A percentile compares a stretch with the other conserved stretches of the same genome.
Evolutionary conservation across 305 asterid genomes (phyloP).

Genomic region (Fraxinus dipetala): DNA sequence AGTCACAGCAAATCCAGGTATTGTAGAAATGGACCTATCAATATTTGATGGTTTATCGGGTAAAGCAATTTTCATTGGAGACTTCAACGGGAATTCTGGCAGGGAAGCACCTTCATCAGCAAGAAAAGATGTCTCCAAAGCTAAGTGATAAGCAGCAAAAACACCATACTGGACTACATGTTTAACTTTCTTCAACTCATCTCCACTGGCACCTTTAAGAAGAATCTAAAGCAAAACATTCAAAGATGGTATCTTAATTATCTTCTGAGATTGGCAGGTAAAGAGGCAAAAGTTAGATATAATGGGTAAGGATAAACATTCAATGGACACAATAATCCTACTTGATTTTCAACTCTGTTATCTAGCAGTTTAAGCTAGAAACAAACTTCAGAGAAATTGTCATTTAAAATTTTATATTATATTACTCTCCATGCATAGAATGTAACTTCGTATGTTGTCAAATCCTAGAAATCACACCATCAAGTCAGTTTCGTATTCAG

Average conservation of each 20-base stretch:
- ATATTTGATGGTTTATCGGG: constrained; percentile 58
- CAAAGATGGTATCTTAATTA: constrained; percentile 12
- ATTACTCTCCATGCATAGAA: background rate
- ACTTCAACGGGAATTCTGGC: constrained; percentile 63
- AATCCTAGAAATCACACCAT: background rate
- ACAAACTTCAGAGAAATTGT: background rate
- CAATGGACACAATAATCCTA: background rate
- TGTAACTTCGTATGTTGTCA: background rate
- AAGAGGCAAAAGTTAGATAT: background rate
- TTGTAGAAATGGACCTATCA: constrained; percentile 63
- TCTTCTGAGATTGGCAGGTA: constrained; percentile 1
- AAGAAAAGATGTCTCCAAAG: constrained; percentile 80
- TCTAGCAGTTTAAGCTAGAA: background rate
- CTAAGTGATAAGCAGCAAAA: constrained; percentile 87
- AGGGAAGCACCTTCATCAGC: constrained; percentile 90
- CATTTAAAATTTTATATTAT: background rate
- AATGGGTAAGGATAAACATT: background rate
- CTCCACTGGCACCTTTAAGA: constrained; percentile 83
- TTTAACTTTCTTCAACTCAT: constrained; percentile 73
- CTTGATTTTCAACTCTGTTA: constrained; percentile 9
- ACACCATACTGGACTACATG: constrained; percentile 68
- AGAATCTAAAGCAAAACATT: constrained; percentile 49
- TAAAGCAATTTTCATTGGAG: constrained; percentile 64
- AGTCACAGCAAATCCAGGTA: constrained; percentile 44
- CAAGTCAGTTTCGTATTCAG: background rate